A percentile compares a stretch with the other conserved stretches of the same genome.
phyloP scores from a whole-genome alignment of 2,329 filamentous ascomycete genomes.

The Apiospora arundinis region DNA sequence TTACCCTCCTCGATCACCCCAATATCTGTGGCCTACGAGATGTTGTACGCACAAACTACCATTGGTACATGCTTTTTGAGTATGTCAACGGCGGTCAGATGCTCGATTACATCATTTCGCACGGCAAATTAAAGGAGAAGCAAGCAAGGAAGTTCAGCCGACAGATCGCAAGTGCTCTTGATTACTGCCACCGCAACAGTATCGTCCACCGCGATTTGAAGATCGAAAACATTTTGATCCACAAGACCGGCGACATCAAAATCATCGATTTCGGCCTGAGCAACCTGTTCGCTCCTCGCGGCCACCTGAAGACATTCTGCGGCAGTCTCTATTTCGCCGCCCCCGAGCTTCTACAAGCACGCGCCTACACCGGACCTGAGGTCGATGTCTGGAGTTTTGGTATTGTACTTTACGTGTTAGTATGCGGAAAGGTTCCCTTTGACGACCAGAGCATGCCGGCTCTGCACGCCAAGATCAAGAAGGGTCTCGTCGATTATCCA shows the following conservation, averaged over 20 bases:
- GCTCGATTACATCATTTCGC: conserved; percentile 99
- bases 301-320: conserved; percentile 93
- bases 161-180: conserved; percentile 93
- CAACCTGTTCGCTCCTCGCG: conserved; percentile 88
- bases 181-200: conserved; percentile 97
- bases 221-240: conserved; percentile 99
- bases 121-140: conserved; percentile 97
- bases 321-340: conserved; percentile 98
- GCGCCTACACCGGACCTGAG: conserved; percentile 93
- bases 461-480: conserved; percentile 98
- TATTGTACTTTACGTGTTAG: conserved; percentile 94
- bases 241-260: conserved; percentile 98
- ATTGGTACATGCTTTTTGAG: conserved; percentile 99
- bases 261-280: conserved; percentile 99
- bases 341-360: conserved; percentile 90
- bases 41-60: conserved; percentile 93
- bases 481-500: conserved; percentile 93
- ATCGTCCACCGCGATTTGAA: conserved; percentile 98
- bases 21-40: conserved; percentile 97
- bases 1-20: conserved; percentile 90
- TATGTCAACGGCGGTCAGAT: conserved; percentile 99
- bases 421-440: conserved; percentile 97
- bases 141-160: conserved; percentile 97
- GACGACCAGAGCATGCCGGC: conserved; percentile 99
- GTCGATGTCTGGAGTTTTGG: conserved; percentile 99